Base-by-base conservation (phyloP, 352 stramenopile species). In the Peronospora belbahrii region DNA sequence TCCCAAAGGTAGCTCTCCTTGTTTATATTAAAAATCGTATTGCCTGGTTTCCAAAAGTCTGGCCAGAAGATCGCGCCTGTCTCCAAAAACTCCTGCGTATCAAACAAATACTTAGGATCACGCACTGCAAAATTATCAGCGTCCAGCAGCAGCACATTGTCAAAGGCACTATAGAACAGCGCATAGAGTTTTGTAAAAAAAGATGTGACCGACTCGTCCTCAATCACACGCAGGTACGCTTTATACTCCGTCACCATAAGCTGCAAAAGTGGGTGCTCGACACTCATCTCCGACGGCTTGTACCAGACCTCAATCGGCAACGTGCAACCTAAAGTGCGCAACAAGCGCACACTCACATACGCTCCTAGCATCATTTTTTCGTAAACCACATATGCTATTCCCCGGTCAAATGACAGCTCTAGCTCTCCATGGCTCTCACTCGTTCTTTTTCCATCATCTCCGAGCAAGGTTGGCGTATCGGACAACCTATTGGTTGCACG, bases 21-120 rank as follows among this genome's bases (percentile, higher is more conserved):
- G 24, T 87, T 70, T 30, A 92, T 71, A 44, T 87, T 84, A 50
- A 92, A 92, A 30, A 90, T 87, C 1, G 79, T 89, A 24, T 82
- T 71, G 27, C 60, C 51, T 0, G 75, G 55, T 23, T 67, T 65
- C 81, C 81, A 93, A 25, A 83, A 93, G 46, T 93, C 81, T 3
- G 81, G 81, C 81, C 81, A 93, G 54, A 93, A 93, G 18, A 93
- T 57, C 3, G 81, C 78, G 6, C 81, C 78, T 0, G 51, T 79
- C 24, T 59, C 30, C 4, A 50, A 17, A 42, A 83, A 93, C 46
- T 83, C 70, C 1, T 30, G 27, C n/a, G 64, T 74, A 5, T 74
- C 65, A 40, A 94, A 91, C 46, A 84, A 65, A 67, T 77, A 81
- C 34, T 52, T 67, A 34, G 69, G 72, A 39, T 84, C 72, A 23